These are phyloP conservation scores for Corinectria fuckeliana DNA, from an alignment of 2,329 filamentous ascomycete genomes.

Conservation along the genomic window DNA sequence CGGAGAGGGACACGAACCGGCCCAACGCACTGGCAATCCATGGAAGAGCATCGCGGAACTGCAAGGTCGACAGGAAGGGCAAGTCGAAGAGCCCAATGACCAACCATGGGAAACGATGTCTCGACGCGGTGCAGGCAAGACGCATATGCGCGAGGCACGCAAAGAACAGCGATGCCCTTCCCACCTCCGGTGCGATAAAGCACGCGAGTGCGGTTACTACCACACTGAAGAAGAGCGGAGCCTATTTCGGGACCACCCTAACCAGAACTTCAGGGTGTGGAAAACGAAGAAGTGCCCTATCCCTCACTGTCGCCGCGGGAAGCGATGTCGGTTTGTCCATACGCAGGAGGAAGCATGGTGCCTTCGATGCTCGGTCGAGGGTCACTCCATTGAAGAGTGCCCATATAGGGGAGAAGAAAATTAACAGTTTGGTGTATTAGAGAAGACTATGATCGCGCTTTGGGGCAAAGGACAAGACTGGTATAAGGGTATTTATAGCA, in stretches of 20 bases:
- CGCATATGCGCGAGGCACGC: neutral
- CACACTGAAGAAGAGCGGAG: neutral
- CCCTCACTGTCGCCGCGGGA: neutral
- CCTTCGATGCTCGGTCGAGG: neutral
- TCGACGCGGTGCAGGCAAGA: neutral
- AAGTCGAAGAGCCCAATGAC: neutral
- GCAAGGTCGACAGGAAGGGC: too few relatives aligned
- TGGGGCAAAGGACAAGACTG: too few relatives aligned
- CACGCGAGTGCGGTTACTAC: neutral
- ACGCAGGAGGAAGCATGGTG: neutral
- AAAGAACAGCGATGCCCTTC: neutral
- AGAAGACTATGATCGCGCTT: too few relatives aligned
- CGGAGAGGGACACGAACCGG: neutral
- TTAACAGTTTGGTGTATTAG: neutral
- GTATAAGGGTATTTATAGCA: constrained; percentile 54
- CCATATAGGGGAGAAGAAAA: neutral
- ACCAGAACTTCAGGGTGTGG: neutral
- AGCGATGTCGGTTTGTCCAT: neutral
- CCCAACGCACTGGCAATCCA: neutral
- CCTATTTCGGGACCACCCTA: neutral
- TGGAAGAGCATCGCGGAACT: too few relatives aligned
- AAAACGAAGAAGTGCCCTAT: neutral
- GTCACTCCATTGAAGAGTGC: neutral
- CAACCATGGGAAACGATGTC: neutral
- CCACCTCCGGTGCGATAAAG: neutral